These are phyloP conservation scores for Graphilbum sp. DNA, from an alignment of 2,329 filamentous ascomycete species.

Conservation along the genomic window DNA sequence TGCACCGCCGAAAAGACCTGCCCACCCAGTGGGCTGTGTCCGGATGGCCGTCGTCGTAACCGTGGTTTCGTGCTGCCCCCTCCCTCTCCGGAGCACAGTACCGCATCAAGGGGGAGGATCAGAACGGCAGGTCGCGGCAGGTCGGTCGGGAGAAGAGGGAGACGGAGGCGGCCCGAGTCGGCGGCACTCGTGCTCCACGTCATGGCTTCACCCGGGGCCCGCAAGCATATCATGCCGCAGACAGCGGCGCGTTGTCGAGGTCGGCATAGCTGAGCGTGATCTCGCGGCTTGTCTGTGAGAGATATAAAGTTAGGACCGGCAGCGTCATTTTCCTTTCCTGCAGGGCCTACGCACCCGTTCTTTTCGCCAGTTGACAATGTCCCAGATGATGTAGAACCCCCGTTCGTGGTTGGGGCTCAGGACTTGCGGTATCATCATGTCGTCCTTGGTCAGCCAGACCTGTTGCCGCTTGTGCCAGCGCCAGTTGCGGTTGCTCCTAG, in stretches of 20 bases:
- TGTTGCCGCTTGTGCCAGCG: slow-evolving; percentile 52
- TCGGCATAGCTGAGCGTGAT: slow-evolving; percentile 46
- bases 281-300: slow-evolving; percentile 22
- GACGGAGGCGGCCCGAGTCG: no score
- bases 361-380: slow-evolving; percentile 43
- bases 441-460: slow-evolving; percentile 52
- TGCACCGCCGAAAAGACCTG: no score
- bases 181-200: no score
- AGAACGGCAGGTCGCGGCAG: no score
- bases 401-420: slow-evolving; percentile 43
- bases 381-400: slow-evolving; percentile 52
- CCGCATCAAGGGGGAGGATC: no score
- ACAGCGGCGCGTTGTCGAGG: slow-evolving; percentile 29
- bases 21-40: no score
- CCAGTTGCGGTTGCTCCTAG: slow-evolving; percentile 47
- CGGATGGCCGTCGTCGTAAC: no score
- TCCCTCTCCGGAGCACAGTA: no score
- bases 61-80: no score
- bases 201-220: no score
- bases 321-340: neutral
- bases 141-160: no score
- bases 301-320: neutral
- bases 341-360: slow-evolving; percentile 38
- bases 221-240: neutral
- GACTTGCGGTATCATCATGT: slow-evolving; percentile 45